Conservation (phyloP, 163 green algal species). For the Coccomyxa subellipsoidea region DNA sequence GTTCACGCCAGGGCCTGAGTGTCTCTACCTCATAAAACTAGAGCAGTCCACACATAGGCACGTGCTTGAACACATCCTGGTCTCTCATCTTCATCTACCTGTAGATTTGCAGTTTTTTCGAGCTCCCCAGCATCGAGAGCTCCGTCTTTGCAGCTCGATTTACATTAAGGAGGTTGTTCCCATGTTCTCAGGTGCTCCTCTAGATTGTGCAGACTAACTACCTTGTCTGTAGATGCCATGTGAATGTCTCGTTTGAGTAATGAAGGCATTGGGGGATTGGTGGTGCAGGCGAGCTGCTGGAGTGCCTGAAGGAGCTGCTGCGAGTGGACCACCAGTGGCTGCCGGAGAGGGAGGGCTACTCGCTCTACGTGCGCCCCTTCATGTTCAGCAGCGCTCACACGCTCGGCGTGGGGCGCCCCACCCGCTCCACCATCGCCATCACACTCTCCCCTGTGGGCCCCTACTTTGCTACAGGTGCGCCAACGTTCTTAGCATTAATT, state of each 20-base stretch:
- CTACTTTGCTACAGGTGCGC: constrained; percentile 50
- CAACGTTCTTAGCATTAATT: not conserved
- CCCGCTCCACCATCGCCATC: constrained; percentile 44
- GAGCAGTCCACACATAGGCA: too few relatives aligned
- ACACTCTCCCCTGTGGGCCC: constrained; percentile 58
- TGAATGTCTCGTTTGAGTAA: not conserved
- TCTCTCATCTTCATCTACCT: too few relatives aligned
- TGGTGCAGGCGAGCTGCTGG: constrained; percentile 55
- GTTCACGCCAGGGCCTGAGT: too few relatives aligned
- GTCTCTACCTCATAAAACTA: too few relatives aligned
- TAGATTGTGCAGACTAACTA: too few relatives aligned
- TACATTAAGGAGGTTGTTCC: too few relatives aligned
- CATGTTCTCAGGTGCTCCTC: too few relatives aligned
- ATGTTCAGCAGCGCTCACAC: constrained; percentile 41
- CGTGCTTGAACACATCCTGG: too few relatives aligned
- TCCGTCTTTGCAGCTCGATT: too few relatives aligned
- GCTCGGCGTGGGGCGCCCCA: constrained; percentile 49
- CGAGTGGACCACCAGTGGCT: constrained; percentile 55
- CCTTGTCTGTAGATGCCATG: too few relatives aligned
- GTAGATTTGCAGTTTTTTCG: too few relatives aligned
- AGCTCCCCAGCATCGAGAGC: too few relatives aligned
- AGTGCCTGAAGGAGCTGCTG: constrained; percentile 61
- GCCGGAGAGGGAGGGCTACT: constrained; percentile 49
- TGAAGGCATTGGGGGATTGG: not conserved
- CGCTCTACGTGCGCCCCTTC: constrained; percentile 70